Conservation (phyloP, 129 eudicot species). For the Pulicaria dysenterica region DNA sequence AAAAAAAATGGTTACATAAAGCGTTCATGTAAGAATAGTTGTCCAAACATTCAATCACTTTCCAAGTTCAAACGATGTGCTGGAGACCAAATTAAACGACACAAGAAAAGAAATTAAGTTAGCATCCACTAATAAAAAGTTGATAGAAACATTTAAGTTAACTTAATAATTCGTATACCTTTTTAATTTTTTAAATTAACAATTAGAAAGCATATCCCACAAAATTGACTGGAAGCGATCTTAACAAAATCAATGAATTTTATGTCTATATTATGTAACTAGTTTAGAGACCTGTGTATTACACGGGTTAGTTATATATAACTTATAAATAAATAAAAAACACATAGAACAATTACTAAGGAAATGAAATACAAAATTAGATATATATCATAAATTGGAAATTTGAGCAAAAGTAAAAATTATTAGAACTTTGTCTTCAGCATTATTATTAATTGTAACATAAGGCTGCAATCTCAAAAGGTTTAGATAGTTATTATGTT, state of each 20-base stretch:
- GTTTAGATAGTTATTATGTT: too few relatives aligned
- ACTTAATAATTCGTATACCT: not conserved
- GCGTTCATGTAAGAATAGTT: slow-evolving; percentile 14
- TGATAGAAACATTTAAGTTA: slow-evolving; percentile 21
- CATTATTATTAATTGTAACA: too few relatives aligned
- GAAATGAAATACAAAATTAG: too few relatives aligned
- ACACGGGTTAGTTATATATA: too few relatives aligned
- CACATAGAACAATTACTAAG: too few relatives aligned
- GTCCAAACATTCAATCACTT: slow-evolving; percentile 20
- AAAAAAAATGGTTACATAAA: not conserved
- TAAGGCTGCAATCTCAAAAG: too few relatives aligned
- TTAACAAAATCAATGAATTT: not conserved
- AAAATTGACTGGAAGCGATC: not conserved
- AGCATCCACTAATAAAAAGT: slow-evolving; percentile 25
- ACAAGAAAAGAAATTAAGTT: slow-evolving; percentile 26
- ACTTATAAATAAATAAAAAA: too few relatives aligned
- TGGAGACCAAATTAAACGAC: slow-evolving; percentile 18
- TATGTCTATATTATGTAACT: not conserved
- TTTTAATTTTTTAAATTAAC: not conserved
- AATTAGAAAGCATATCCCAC: not conserved
- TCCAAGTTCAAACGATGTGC: slow-evolving; percentile 30
- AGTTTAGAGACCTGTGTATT: too few relatives aligned
- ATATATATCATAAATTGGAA: too few relatives aligned
- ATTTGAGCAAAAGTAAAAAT: too few relatives aligned
- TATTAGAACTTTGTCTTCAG: too few relatives aligned